These are phyloP conservation scores for Emmonsiellopsis sp. DNA, from an alignment of 2,329 filamentous ascomycete genomes.

Conservation along the genomic window DNA sequence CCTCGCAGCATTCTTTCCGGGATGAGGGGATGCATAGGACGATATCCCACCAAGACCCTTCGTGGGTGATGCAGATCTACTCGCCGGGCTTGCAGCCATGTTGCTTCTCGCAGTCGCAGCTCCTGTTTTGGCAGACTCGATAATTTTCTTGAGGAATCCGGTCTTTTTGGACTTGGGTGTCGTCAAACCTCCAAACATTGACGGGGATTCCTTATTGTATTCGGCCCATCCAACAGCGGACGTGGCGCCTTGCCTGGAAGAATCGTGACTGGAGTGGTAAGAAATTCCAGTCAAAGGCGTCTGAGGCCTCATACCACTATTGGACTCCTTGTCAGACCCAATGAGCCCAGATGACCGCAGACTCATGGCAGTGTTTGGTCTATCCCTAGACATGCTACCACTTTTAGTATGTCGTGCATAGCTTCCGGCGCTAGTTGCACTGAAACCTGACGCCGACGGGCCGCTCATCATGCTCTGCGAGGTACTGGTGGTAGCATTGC, in stretches of 20 bases:
- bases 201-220: slow-evolving; percentile 48
- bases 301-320: slow-evolving; percentile 33
- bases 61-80: slow-evolving; percentile 35
- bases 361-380: slow-evolving; percentile 36
- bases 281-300: slow-evolving; percentile 64
- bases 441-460: slow-evolving; percentile 78
- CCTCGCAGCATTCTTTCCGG: slow-evolving; percentile 45
- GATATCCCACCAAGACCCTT: slow-evolving; percentile 41
- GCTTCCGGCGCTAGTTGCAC: slow-evolving; percentile 90
- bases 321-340: slow-evolving; percentile 24
- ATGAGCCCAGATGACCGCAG: slow-evolving; percentile 29
- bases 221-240: slow-evolving; percentile 55
- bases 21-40: slow-evolving; percentile 22
- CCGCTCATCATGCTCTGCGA: slow-evolving; percentile 88
- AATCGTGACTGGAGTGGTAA: slow-evolving; percentile 79
- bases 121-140: slow-evolving; percentile 87
- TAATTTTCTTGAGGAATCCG: slow-evolving; percentile 91
- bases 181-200: slow-evolving; percentile 66
- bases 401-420: slow-evolving; percentile 62
- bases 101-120: slow-evolving; percentile 82
- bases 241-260: slow-evolving; percentile 46
- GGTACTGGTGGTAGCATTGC: slow-evolving; percentile 54
- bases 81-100: slow-evolving; percentile 56
- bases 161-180: slow-evolving; percentile 70
- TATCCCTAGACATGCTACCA: slow-evolving; percentile 24